phyloP scores from a whole-genome alignment of 2,329 filamentous ascomycete genomes.

The Epichloe elymi region DNA sequence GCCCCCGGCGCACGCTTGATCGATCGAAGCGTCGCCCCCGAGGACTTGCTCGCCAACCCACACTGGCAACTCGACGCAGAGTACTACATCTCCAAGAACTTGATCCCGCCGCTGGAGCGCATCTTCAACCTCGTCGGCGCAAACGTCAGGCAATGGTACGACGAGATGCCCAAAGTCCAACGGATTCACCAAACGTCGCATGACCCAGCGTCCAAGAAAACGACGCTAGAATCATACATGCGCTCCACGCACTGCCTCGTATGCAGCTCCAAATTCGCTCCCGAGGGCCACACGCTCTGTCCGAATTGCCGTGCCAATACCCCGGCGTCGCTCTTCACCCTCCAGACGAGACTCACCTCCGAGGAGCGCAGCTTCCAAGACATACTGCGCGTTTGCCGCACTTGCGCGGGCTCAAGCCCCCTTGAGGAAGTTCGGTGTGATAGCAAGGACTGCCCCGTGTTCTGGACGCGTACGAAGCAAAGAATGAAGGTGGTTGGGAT shows the following conservation, averaged over 20 bases:
- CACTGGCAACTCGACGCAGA: slow-evolving; percentile 78
- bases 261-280: slow-evolving; percentile 34
- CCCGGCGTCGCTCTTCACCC: slow-evolving; percentile 47
- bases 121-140: slow-evolving; percentile 95
- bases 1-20: slow-evolving; percentile 74
- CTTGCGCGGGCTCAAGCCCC: slow-evolving; percentile 61
- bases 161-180: slow-evolving; percentile 89
- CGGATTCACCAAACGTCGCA: slow-evolving; percentile 38
- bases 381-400: slow-evolving; percentile 61
- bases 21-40: slow-evolving; percentile 81
- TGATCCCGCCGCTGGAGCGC: slow-evolving; percentile 87
- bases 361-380: slow-evolving; percentile 53
- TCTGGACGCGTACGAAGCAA: slow-evolving; percentile 64
- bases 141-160: slow-evolving; percentile 82
- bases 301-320: slow-evolving; percentile 37
- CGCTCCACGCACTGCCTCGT: slow-evolving; percentile 65
- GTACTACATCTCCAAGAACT: slow-evolving; percentile 93
- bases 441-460: slow-evolving; percentile 84
- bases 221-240: slow-evolving; percentile 92
- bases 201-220: slow-evolving; percentile 31
- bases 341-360: slow-evolving; percentile 48
- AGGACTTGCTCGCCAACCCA: slow-evolving; percentile 63
- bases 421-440: slow-evolving; percentile 75
- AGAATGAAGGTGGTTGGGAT: slow-evolving; percentile 31
- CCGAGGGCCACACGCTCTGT: slow-evolving; percentile 37